These are phyloP conservation scores for Phytophthora citricola DNA, from an alignment of 352 stramenopile genomes.

Conservation along the genomic window DNA sequence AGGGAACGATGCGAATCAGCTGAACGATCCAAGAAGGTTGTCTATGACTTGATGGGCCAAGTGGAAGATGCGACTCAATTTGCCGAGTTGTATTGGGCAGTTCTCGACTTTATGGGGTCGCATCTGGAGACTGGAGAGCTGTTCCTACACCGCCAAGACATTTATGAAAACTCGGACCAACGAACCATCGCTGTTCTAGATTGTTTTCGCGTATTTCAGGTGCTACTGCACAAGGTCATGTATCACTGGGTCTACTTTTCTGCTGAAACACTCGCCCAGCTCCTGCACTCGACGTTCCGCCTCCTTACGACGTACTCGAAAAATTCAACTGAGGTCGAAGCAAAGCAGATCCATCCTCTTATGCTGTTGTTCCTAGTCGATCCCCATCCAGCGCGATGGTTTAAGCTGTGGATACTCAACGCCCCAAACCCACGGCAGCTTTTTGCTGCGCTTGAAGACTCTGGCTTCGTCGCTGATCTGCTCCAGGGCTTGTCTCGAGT, in stretches of 20 bases:
- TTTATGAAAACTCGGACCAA: conserved; percentile 12
- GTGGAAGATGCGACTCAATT: conserved; percentile 59
- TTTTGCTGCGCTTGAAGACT: conserved; percentile 43
- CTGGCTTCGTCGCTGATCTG: conserved; percentile 41
- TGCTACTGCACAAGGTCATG: conserved; percentile 40
- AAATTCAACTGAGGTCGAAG: conserved; percentile 31
- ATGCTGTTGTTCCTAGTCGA: conserved; percentile 46
- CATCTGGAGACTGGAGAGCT: conserved; percentile 36
- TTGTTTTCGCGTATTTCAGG: conserved; percentile 50
- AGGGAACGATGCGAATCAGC: conserved; percentile 14
- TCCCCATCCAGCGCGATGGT: conserved; percentile 41
- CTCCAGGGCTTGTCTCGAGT: conserved; percentile 53
- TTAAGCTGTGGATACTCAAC: conserved; percentile 58
- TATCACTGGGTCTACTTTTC: conserved; percentile 71
- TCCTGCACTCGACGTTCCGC: conserved; percentile 53
- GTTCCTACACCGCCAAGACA: conserved; percentile 31
- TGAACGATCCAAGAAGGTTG: conserved; percentile 32
- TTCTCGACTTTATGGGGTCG: conserved; percentile 54
- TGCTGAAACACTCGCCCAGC: conserved; percentile 43
- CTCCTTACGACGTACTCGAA: conserved; percentile 51
- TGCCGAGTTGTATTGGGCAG: conserved; percentile 51
- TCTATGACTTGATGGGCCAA: conserved; percentile 52
- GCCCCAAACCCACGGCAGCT: conserved; percentile 41
- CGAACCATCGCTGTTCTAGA: conserved; percentile 33
- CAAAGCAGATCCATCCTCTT: conserved; percentile 29